Percentiles rank a stretch among this genome's conserved stretches.
Conservation (phyloP, 2,329 filamentous ascomycete genomes). For the Lecanosticta acicola region DNA sequence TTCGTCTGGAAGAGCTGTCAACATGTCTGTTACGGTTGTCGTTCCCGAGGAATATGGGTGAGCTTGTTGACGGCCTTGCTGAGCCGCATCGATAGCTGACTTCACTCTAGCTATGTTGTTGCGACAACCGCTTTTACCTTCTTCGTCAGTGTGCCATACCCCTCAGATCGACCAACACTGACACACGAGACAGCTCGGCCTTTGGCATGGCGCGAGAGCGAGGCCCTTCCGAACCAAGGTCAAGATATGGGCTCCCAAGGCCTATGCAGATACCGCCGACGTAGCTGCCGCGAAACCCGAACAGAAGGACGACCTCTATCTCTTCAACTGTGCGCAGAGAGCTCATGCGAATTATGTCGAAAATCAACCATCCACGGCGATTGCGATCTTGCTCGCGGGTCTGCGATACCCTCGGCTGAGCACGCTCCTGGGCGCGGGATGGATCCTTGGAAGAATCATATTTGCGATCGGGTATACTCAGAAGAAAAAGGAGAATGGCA, state of each 20-base stretch:
- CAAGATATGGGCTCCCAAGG: slow-evolving; percentile 53
- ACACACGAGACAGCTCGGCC: slow-evolving; percentile 35
- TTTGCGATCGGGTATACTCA: slow-evolving; percentile 46
- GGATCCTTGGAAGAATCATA: slow-evolving; percentile 47
- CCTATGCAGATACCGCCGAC: slow-evolving; percentile 53
- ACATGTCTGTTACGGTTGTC: slow-evolving; percentile 33
- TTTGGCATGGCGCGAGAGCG: slow-evolving; percentile 48
- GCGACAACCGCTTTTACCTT: slow-evolving; percentile 50
- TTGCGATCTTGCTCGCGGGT: slow-evolving; percentile 50
- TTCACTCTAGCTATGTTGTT: slow-evolving; percentile 48
- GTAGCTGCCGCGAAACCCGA: slow-evolving; percentile 39
- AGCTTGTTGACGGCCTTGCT: slow-evolving; percentile 10
- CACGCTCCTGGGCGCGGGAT: slow-evolving; percentile 43
- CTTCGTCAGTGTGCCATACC: slow-evolving; percentile 30
- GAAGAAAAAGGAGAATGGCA: slow-evolving; percentile 35
- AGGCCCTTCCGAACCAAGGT: slow-evolving; percentile 46
- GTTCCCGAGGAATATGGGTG: slow-evolving; percentile 48
- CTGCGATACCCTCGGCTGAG: slow-evolving; percentile 48
- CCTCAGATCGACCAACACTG: neutral
- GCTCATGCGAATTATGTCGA: slow-evolving; percentile 54
- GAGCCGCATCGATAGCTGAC: slow-evolving; percentile 5
- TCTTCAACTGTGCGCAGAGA: slow-evolving; percentile 50
- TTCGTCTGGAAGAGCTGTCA: neutral
- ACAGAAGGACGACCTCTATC: slow-evolving; percentile 40
- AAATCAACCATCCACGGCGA: slow-evolving; percentile 49